These are phyloP conservation scores for Mycena albidolilacea DNA, from an alignment of 768 basidiomycete species.

Conservation along the genomic window DNA sequence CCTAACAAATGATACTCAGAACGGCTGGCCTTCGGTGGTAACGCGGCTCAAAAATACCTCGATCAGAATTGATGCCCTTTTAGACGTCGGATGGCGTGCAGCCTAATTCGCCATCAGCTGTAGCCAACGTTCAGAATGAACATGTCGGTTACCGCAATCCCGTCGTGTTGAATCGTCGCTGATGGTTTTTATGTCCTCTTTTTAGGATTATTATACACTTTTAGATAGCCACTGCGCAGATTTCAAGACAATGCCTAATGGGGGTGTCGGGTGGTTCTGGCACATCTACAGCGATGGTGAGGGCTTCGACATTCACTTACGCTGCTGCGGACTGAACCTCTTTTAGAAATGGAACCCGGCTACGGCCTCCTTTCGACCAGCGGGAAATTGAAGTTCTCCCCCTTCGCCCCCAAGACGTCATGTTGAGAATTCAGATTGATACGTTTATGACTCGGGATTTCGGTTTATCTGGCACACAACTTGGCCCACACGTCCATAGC, in stretches of 20 bases:
- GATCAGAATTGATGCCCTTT: background rate
- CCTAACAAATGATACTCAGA: constrained; percentile 56
- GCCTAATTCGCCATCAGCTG: constrained; percentile 74
- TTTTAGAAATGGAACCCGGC: constrained; percentile 61
- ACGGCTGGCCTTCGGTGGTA: constrained; percentile 80
- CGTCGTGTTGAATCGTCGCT: background rate
- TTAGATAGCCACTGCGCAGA: constrained; percentile 75
- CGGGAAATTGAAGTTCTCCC: constrained; percentile 68
- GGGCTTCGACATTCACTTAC: constrained; percentile 41
- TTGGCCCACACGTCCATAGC: background rate
- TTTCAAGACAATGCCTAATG: constrained; percentile 71
- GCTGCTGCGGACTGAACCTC: constrained; percentile 2
- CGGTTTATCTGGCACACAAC: background rate
- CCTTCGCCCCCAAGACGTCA: constrained; percentile 72
- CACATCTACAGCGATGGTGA: constrained; percentile 82
- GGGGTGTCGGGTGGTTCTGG: constrained; percentile 87
- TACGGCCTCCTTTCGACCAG: constrained; percentile 75
- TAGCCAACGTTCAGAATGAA: constrained; percentile 75
- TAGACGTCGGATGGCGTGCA: constrained; percentile 70
- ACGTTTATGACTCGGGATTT: background rate
- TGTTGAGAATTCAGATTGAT: constrained; percentile 56
- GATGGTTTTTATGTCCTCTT: constrained; percentile 1
- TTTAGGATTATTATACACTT: constrained; percentile 73
- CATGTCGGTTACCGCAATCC: constrained; percentile 54
- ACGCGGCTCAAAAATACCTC: background rate